Evolutionary conservation across 2,329 filamentous ascomycete species (phyloP).

Genomic region (Aspergillus sp.): DNA sequence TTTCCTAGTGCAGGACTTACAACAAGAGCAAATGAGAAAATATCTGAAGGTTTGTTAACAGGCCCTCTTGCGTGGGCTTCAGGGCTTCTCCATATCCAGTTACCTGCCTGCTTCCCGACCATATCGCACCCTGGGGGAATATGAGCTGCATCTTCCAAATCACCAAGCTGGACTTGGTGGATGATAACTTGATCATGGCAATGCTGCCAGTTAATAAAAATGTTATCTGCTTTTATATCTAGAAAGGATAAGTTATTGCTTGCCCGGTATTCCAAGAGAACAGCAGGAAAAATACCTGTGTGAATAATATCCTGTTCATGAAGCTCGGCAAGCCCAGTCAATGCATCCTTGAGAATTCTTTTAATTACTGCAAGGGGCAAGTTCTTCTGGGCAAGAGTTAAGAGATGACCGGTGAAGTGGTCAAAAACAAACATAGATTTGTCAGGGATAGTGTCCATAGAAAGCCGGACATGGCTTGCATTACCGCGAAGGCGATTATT

Average conservation of each 20-base stretch:
- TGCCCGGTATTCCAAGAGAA: background rate
- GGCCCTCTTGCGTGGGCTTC: constrained; percentile 29
- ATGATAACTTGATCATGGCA: background rate
- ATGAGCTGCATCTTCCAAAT: constrained; percentile 9
- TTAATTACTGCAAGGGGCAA: constrained; percentile 40
- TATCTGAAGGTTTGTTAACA: constrained; percentile 33
- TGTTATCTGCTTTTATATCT: constrained; percentile 9
- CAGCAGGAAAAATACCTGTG: constrained; percentile 17
- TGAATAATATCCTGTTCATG: constrained; percentile 38
- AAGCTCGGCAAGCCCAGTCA: constrained; percentile 37
- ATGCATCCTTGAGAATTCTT: constrained; percentile 44
- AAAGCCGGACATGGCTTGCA: constrained; percentile 34
- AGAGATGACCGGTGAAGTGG: constrained; percentile 45
- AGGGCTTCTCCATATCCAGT: constrained; percentile 37
- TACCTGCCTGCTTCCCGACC: constrained; percentile 22
- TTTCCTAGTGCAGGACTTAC: constrained; percentile 14
- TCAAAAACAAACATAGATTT: constrained; percentile 49
- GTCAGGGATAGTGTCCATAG: constrained; percentile 45
- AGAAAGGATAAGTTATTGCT: background rate
- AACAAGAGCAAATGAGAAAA: constrained; percentile 39
- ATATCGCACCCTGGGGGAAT: constrained; percentile 8
- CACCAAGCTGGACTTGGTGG: constrained; percentile 7
- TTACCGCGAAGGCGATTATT: constrained; percentile 16
- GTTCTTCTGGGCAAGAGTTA: constrained; percentile 44
- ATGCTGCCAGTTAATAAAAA: constrained; percentile 7